Percentiles rank a stretch among this genome's conserved stretches.
Conservation (phyloP, 208 protist genomes). For the Trypanosoma vivax region DNA sequence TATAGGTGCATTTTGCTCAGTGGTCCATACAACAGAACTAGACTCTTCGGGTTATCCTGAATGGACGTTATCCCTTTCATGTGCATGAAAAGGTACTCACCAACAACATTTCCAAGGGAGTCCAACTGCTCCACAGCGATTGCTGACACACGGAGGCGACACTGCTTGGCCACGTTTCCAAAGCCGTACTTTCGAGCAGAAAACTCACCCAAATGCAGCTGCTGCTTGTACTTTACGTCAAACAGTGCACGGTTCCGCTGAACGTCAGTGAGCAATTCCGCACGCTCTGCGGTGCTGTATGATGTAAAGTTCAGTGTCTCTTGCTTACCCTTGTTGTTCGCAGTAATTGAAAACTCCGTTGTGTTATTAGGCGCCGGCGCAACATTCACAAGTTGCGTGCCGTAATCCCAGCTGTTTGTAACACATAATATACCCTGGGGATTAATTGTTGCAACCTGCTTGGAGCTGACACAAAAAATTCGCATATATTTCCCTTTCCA, state of each 20-base stretch:
- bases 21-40: constrained; percentile 70
- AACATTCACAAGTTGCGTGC: constrained; percentile 33
- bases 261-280: constrained; percentile 81
- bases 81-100: constrained; percentile 77
- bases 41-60: constrained; percentile 30
- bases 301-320: constrained; percentile 71
- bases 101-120: constrained; percentile 18
- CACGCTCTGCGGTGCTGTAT: constrained; percentile 42
- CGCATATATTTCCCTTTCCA: constrained; percentile 86
- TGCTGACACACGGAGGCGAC: constrained; percentile 51
- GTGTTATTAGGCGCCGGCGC: constrained; percentile 20
- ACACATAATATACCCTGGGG: constrained; percentile 56
- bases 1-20: constrained; percentile 75
- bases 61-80: constrained; percentile 64
- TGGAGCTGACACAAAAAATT: constrained; percentile 63
- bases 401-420: constrained; percentile 81
- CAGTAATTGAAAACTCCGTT: constrained; percentile 50
- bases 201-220: constrained; percentile 21
- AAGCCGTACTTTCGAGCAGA: constrained; percentile 46
- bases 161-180: constrained; percentile 30
- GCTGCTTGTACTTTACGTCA: constrained; percentile 30
- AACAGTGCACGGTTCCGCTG: constrained; percentile 59
- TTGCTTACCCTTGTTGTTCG: constrained; percentile 25
- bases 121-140: constrained; percentile 42
- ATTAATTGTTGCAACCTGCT: constrained; percentile 66